Conservation (phyloP, 805 yeast genomes). For the Yamadazyma insecticola region DNA sequence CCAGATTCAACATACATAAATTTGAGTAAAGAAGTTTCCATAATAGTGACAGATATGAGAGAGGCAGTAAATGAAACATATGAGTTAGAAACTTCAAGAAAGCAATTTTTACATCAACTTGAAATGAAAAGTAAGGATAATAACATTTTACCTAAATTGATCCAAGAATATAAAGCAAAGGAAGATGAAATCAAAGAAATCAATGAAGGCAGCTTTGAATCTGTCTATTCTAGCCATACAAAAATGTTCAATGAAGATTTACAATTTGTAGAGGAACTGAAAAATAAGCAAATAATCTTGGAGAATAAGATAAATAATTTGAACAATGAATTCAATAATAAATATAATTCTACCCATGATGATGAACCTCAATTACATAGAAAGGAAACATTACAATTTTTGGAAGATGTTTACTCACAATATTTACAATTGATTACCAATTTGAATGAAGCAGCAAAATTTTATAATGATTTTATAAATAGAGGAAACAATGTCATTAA, state of each 20-base stretch:
- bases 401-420: conserved; percentile 47
- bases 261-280: conserved; percentile 37
- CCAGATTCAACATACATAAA: conserved; percentile 37
- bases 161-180: conserved; percentile 39
- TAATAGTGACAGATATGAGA: conserved; percentile 31
- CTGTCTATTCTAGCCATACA: conserved; percentile 38
- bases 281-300: conserved; percentile 26
- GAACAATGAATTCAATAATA: conserved; percentile 24
- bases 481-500: conserved; percentile 41
- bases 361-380: conserved; percentile 30
- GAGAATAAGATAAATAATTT: conserved; percentile 33
- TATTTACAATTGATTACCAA: conserved; percentile 56
- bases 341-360: conserved; percentile 11
- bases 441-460: conserved; percentile 62
- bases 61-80: conserved; percentile 24
- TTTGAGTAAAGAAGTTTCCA: conserved; percentile 26
- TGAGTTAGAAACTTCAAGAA: conserved; percentile 32
- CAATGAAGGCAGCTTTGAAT: conserved; percentile 29
- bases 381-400: conserved; percentile 44
- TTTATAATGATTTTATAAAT: conserved; percentile 59
- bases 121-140: conserved; percentile 43
- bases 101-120: conserved; percentile 35
- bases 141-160: conserved; percentile 49
- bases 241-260: conserved; percentile 48
- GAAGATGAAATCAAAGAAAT: conserved; percentile 9